Evolutionary conservation across 371 early-diverging fungal species (phyloP), one percentile per base, ranked within the genome.

Genomic region (Apophysomyces elegans): DNA sequence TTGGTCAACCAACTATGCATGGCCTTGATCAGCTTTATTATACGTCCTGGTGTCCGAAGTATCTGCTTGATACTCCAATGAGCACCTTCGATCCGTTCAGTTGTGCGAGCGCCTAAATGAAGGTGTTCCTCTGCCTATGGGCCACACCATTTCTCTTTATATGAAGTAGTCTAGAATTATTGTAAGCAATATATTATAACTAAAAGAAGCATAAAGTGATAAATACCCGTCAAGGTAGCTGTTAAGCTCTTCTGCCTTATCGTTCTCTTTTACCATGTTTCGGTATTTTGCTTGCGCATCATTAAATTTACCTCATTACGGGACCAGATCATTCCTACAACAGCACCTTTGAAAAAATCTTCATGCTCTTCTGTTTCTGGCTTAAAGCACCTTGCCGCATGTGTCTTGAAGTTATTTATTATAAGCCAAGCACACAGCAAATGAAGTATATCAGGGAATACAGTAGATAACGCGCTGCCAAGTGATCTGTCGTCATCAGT

Each of bases 71-170:
- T 56, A 8, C 8, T 12, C 11, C 41, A 37, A 37, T 61, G 66
- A 13, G 45, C 56, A 7, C 66, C 61, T 57, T 61, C 61, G 4
- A 61, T 56, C 6, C 66, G 50, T 21, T 66, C 58, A 13, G 61
- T 59, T 0, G 65, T 37, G 1, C 60, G 56, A 7, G 50, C 50
- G 14, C 60, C 65, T n/a, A 65, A 7, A 54, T 56, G 61, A 4
- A 35, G 8, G 13, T 41, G 61, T 16, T 59, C 2, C n/a, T 56
- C 61, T 8, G 37, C 18, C 56, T 56, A 66, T 2, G 56, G 45
- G 14, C 66, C 61, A 9, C 35, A 54, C 66, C 61, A 61, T 32
- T 11, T 21, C 21, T 21, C 57, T 41, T 66, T 61, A 13, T 61
- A 61, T 5, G 8, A 6, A 61, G 37, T 12, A 50, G 66, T 5